These are phyloP conservation scores for Domatiomyces catenatus DNA, from an alignment of 2,329 filamentous ascomycete genomes.

Conservation along the genomic window DNA sequence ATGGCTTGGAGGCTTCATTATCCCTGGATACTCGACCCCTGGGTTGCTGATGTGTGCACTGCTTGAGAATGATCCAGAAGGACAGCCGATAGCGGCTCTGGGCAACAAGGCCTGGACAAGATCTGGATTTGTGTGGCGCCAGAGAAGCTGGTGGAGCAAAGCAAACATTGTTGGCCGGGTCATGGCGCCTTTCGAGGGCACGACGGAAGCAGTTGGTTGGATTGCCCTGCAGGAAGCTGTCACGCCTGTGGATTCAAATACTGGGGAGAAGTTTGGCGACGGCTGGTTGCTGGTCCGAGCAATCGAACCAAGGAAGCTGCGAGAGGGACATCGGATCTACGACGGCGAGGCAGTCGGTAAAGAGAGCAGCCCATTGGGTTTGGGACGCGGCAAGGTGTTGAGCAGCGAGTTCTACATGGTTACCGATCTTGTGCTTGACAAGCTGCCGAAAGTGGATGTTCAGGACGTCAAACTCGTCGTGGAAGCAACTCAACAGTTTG, in stretches of 20 bases:
- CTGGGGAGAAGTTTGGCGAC: constrained; percentile 20
- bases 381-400: constrained; percentile 23
- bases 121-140: constrained; percentile 33
- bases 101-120: constrained; percentile 35
- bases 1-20: constrained; percentile 39
- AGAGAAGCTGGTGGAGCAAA: constrained; percentile 43
- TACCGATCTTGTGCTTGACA: constrained; percentile 18
- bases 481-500: constrained; percentile 4
- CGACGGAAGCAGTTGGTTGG: constrained; percentile 42
- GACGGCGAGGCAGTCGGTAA: constrained; percentile 25
- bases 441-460: constrained; percentile 10
- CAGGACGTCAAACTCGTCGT: constrained; percentile 18
- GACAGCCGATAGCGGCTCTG: constrained; percentile 31
- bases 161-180: constrained; percentile 39
- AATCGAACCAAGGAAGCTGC: constrained; percentile 20
- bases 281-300: constrained; percentile 37
- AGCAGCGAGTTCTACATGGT: constrained; percentile 26
- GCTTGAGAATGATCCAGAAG: constrained; percentile 36
- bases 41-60: constrained; percentile 42
- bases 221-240: constrained; percentile 27
- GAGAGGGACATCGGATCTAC: constrained; percentile 27
- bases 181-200: constrained; percentile 30
- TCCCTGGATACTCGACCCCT: constrained; percentile 39
- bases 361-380: constrained; percentile 28
- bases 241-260: constrained; percentile 22